Conservation (phyloP, 495 filamentous ascomycete genomes). For the Hyaloscypha variabilis region DNA sequence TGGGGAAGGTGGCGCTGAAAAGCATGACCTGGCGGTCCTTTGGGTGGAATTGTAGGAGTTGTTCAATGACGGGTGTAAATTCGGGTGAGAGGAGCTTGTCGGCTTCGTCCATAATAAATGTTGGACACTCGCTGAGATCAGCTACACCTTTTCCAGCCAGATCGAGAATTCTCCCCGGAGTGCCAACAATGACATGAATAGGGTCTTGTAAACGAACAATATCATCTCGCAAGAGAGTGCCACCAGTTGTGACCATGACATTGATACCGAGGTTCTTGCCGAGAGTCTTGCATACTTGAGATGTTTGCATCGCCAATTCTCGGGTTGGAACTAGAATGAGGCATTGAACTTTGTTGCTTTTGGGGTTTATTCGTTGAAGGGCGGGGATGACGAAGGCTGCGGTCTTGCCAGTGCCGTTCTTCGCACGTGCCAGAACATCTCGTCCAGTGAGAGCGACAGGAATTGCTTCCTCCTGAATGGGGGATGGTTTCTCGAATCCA, state of each 20-base stretch:
- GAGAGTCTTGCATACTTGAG: constrained; percentile 97
- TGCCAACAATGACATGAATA: constrained; percentile 97
- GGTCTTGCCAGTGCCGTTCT: constrained; percentile 98
- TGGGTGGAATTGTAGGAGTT: constrained; percentile 88
- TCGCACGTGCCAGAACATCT: constrained; percentile 94
- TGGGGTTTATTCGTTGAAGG: constrained; percentile 93
- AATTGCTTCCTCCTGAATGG: constrained; percentile 98
- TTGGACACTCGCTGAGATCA: constrained; percentile 93
- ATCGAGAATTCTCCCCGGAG: constrained; percentile 93
- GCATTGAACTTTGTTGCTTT: constrained; percentile 91
- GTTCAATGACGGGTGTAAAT: constrained; percentile 96
- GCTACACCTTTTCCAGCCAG: constrained; percentile 92
- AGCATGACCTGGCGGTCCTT: constrained; percentile 98
- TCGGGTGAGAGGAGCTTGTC: constrained; percentile 96
- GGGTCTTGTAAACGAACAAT: constrained; percentile 93
- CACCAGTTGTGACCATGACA: constrained; percentile 98
- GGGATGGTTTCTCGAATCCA: constrained; percentile 97
- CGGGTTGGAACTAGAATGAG: constrained; percentile 94
- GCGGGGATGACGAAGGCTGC: constrained; percentile 97
- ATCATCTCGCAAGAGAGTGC: constrained; percentile 92
- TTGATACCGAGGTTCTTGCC: constrained; percentile 96
- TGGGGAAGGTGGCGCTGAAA: constrained; percentile 95
- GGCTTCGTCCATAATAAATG: constrained; percentile 99
- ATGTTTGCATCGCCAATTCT: constrained; percentile 98
- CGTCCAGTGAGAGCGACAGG: constrained; percentile 92